Base-by-base conservation (phyloP, 495 filamentous ascomycete species). In the Penicillium coffeae region DNA sequence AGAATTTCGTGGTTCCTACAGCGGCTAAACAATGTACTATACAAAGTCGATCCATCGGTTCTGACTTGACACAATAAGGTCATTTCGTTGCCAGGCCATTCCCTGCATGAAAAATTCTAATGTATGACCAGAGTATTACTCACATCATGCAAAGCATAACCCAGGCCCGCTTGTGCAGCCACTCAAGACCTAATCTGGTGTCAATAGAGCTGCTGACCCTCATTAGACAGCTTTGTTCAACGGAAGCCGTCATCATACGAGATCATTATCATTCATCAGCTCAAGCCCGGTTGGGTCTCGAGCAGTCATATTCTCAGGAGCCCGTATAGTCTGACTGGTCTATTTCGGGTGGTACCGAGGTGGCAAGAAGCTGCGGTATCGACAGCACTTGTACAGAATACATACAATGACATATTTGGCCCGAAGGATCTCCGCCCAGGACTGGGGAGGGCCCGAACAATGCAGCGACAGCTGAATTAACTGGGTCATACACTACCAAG, bases 81-180 rank as follows among this genome's bases (percentile, higher is more conserved):
- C 47, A 36, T 32, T n/a, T 30, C 8, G 34, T 25, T 42, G 47
- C 20, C 18, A 30, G 34, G 30, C 14, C 14, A n/a, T 55, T 48
- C 40, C 48, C 43, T 58, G 55, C 34, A 36, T 27, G 5, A 30
- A 10, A 5, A 10, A 30, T 4, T 30, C 25, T 30, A 4, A 49
- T 49, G 56, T 59, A 54, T 50, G 56, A 54, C 58, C 47, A 38
- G 15, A 45, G 33, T 46, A 62, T 56, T 40, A 54, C 48, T 38
- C 48, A 56, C 49, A 56, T 50, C 38, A 51, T 46, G 52, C 50
- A 53, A 50, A 52, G 34, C 56, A 59, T 54, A 14, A 49, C n/a
- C 44, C 33, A 47, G 44, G 34, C 19, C 45, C 22, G 33, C 38
- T 50, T 40, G 49, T 51, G 47, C 55, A 58, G 52, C 55, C 30